Conservation (phyloP, 192 early-diverging fungal genomes). For the Coemansia sp. region DNA sequence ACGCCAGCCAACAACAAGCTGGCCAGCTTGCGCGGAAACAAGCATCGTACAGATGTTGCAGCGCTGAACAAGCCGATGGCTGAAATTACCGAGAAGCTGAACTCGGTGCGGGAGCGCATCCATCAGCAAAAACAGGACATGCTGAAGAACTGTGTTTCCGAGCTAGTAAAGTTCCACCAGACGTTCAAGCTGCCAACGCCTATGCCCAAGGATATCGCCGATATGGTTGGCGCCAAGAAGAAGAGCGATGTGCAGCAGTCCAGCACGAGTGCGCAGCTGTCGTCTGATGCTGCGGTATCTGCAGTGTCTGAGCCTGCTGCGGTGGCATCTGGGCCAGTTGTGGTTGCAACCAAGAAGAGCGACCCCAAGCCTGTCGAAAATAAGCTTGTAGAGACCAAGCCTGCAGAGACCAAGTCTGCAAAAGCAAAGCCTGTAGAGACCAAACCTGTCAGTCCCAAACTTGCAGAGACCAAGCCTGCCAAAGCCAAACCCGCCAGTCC, state of each 20-base stretch:
- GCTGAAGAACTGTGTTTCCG: slow-evolving; percentile 71
- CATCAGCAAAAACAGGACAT: slow-evolving; percentile 73
- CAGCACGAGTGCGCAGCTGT: slow-evolving; percentile 10
- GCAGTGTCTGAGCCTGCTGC: background rate
- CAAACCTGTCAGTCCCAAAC: background rate
- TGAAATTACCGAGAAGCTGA: slow-evolving; percentile 60
- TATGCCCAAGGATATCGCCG: slow-evolving; percentile 77
- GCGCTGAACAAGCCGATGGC: slow-evolving; percentile 59
- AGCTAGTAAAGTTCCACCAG: slow-evolving; percentile 78
- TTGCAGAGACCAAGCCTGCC: background rate
- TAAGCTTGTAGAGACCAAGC: background rate
- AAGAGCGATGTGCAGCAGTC: slow-evolving; percentile 19
- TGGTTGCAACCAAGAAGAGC: background rate
- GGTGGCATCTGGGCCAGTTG: background rate
- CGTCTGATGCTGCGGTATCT: background rate
- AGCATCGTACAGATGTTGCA: slow-evolving; percentile 53
- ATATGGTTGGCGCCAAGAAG: slow-evolving; percentile 67
- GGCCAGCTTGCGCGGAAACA: slow-evolving; percentile 50
- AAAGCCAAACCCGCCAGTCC: background rate
- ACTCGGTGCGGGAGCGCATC: slow-evolving; percentile 74
- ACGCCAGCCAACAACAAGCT: slow-evolving; percentile 31
- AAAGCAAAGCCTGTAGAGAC: background rate
- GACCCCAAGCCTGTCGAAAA: background rate
- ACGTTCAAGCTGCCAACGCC: slow-evolving; percentile 79
- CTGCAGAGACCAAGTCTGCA: background rate